Evolutionary conservation across 495 filamentous ascomycete species (phyloP).

Genomic region (Talaromyces trachyspermus): DNA sequence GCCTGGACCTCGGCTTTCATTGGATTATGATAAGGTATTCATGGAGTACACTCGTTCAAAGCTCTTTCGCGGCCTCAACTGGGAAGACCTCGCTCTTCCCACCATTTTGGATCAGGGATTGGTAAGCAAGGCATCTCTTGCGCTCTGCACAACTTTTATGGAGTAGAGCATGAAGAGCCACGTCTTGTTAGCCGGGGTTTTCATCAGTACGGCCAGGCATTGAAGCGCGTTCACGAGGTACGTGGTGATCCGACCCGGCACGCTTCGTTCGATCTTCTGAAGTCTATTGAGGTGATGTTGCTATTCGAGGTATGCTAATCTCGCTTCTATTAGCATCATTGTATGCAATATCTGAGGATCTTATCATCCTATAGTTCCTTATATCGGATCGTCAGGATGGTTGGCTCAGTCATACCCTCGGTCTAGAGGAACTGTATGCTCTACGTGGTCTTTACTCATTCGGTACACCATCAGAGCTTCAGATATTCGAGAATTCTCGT

Average conservation of each 20-base stretch:
- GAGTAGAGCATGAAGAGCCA: constrained; percentile 3
- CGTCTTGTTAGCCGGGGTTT: neutral
- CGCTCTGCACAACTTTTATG: constrained; percentile 6
- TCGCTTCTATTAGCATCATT: neutral
- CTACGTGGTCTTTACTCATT: constrained; percentile 2
- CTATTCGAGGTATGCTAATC: neutral
- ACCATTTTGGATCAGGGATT: neutral
- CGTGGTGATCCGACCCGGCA: neutral
- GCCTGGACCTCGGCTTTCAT: neutral
- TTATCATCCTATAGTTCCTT: neutral
- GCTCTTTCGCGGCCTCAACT: neutral
- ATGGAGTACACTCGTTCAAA: constrained; percentile 1
- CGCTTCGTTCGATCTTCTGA: neutral
- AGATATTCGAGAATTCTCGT: neutral
- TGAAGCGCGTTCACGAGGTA: neutral
- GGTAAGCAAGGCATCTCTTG: neutral
- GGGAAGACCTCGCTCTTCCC: neutral
- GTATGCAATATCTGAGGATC: neutral
- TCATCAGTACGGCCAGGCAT: neutral
- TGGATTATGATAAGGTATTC: neutral
- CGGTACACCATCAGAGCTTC: neutral
- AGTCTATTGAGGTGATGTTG: constrained; percentile 1
- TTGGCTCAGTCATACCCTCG: constrained; percentile 1
- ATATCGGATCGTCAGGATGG: constrained; percentile 5
- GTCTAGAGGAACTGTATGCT: constrained; percentile 1